Base-by-base conservation (phyloP, 2,329 filamentous ascomycete genomes). In the Xylariales sp. region DNA sequence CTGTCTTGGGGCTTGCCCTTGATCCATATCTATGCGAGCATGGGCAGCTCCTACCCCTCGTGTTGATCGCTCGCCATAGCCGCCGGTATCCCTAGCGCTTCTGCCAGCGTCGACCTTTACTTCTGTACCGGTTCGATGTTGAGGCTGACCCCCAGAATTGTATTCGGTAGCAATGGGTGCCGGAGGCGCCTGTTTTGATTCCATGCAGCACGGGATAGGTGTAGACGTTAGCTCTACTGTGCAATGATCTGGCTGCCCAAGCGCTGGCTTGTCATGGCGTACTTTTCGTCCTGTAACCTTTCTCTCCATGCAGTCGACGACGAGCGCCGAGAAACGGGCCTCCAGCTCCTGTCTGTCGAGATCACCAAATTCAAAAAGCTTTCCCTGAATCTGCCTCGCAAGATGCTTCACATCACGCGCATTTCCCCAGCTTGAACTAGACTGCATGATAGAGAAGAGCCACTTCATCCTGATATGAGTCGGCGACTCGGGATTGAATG, bases 341-440 rank as follows among this genome's bases (percentile, higher is more conserved):
- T 53, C 49, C 32, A 39, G 30, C 12, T 39, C 28, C 16, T n/a
- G 5, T 14, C 5, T 23, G 8, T 54, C 50, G 32, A 54, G 18
- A 53, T 23, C 5, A 9, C 39, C 32, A 1, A 18, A 18, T 39
- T 54, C 50, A 16, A 54, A 39, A 23, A 39, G 14, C 32, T 39
- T 54, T 14, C 50, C 50, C 14, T 5, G 3, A 8, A 54, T 39
- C 14, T 54, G 32, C 9, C 32, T 54, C 50, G 50, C 50, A 39
- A 54, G 50, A 39, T 54, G 50, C 18, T 36, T 39, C 14, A 54
- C 50, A 30, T 54, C 50, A 32, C 50, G 50, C 12, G 50, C 50
- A 30, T 54, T 54, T 39, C 14, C 50, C 50, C 50, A 54, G 32
- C 50, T 18, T 39, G 50, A 9, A 10, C 1, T 39, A 1, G 14